These are phyloP conservation scores for Globisporangium camurandrum DNA, from an alignment of 352 stramenopile species.

Conservation along the genomic window DNA sequence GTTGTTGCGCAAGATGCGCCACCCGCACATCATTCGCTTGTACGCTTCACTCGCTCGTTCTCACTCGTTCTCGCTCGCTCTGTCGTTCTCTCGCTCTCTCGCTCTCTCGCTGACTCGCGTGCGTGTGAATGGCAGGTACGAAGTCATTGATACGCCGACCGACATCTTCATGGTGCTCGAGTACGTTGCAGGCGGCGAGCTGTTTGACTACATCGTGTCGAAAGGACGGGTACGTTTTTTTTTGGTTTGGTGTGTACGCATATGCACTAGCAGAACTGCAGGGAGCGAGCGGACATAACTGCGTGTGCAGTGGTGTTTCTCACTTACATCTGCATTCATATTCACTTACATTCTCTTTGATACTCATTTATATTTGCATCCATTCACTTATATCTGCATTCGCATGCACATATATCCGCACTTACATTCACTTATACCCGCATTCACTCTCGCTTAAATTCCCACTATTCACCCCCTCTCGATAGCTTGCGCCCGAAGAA, in stretches of 20 bases:
- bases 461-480: no score
- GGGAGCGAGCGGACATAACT: no score
- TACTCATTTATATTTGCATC: no score
- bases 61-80: no score
- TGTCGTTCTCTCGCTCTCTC: no score
- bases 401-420: no score
- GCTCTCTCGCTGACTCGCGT: neutral
- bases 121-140: conserved; percentile 58
- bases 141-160: conserved; percentile 98
- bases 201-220: conserved; percentile 99
- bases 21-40: conserved; percentile 99
- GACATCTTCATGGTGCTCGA: conserved; percentile 97
- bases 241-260: conserved; percentile 4
- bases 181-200: conserved; percentile 90
- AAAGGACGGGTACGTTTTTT: conserved; percentile 73
- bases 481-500: conserved; percentile 92
- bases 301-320: conserved; percentile 15
- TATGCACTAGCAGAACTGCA: no score
- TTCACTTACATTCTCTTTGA: no score
- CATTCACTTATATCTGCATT: no score
- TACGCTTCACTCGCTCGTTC: conserved; percentile 40
- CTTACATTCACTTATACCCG: no score
- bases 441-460: no score
- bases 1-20: conserved; percentile 97
- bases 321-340: neutral